These are phyloP conservation scores for Pseudoscleropodium purum DNA, from an alignment of 225 moss, liverwort and hornwort genomes.

Conservation along the genomic window DNA sequence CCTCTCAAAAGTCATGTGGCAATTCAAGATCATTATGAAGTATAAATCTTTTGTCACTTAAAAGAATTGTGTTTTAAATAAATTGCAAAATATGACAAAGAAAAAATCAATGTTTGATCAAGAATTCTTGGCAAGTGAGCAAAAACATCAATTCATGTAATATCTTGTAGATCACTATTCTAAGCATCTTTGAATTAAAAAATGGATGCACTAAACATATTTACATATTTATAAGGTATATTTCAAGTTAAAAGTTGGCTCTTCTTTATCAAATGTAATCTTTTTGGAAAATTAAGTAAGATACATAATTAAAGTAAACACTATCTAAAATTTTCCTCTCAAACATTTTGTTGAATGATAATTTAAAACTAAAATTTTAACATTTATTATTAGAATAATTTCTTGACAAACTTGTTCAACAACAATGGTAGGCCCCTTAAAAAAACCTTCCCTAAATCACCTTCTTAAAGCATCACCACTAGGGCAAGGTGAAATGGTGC, in stretches of 20 bases:
- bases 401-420: rapidly evolving
- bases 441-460: not conserved
- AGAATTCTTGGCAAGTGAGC: not conserved
- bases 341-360: not conserved
- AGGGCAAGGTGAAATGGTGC: too few species aligned
- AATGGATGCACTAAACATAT: not conserved
- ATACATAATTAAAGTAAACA: not conserved
- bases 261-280: not conserved
- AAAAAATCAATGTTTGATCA: too few species aligned
- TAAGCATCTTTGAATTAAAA: not conserved
- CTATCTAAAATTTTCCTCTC: not conserved
- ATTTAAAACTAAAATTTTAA: rapidly evolving
- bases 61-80: not conserved
- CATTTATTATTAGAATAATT: not conserved
- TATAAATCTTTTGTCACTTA: too few species aligned
- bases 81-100: too few species aligned
- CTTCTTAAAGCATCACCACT: not conserved
- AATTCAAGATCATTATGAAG: not conserved
- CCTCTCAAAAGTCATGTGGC: too few species aligned
- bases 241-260: not conserved
- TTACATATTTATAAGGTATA: not conserved
- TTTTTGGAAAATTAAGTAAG: rapidly evolving
- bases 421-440: rapidly evolving
- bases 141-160: not conserved
- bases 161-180: not conserved